phyloP scores from a whole-genome alignment of 176 grass and related monocot genomes.

The Coix lacrymajobi region DNA sequence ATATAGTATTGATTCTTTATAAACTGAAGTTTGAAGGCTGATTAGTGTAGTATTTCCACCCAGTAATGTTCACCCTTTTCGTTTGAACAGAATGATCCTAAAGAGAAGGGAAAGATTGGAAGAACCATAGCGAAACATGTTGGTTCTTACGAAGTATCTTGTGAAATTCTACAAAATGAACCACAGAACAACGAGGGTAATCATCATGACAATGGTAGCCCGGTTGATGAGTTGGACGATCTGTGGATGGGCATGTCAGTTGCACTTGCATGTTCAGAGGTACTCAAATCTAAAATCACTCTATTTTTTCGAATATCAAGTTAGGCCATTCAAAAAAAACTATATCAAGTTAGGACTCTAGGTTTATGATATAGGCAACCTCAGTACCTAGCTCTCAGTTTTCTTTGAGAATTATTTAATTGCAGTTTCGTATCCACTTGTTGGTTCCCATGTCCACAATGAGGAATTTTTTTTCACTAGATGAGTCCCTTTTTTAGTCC shows the following conservation, averaged over 20 bases:
- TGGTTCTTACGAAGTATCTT: conserved; percentile 21
- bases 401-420: neutral
- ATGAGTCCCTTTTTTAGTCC: neutral
- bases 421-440: neutral
- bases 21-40: neutral
- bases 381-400: neutral
- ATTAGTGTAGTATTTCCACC: neutral
- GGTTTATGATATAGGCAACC: conserved; percentile 1
- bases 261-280: conserved; percentile 66
- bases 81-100: conserved; percentile 13
- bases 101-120: neutral
- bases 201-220: neutral
- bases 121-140: neutral
- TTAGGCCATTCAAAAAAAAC: neutral
- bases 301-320: neutral
- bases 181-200: neutral
- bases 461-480: neutral
- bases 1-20: neutral
- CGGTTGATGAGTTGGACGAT: conserved; percentile 48
- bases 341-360: conserved; percentile 7
- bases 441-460: neutral
- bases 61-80: conserved; percentile 11
- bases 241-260: conserved; percentile 62
- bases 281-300: conserved; percentile 19
- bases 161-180: conserved; percentile 23